Percentiles rank a stretch among this genome's conserved stretches.
These are phyloP conservation scores for Sporodiniella umbellata DNA, from an alignment of 371 early-diverging fungal genomes.

Conservation along the genomic window DNA sequence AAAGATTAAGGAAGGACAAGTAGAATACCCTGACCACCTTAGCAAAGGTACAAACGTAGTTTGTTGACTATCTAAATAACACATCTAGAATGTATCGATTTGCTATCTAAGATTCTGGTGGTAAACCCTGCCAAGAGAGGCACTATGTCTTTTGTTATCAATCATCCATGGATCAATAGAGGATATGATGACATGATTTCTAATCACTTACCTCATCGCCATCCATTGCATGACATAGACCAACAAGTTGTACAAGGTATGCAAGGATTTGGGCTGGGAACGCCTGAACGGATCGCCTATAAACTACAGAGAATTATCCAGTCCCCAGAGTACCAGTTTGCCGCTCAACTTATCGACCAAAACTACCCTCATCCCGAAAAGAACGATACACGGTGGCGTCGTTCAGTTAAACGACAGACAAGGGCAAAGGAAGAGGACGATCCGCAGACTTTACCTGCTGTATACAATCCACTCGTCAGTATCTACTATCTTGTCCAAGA, in stretches of 20 bases:
- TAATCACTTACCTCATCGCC: slow-evolving; percentile 37
- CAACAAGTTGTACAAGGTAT: slow-evolving; percentile 34
- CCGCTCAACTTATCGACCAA: slow-evolving; percentile 24
- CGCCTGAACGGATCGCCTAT: slow-evolving; percentile 24
- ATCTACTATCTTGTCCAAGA: slow-evolving; percentile 88
- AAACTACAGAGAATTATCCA: slow-evolving; percentile 29
- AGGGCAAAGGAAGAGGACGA: slow-evolving; percentile 27
- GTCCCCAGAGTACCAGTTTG: slow-evolving; percentile 31
- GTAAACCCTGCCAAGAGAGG: slow-evolving; percentile 58
- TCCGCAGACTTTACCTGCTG: slow-evolving; percentile 36
- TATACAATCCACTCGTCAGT: slow-evolving; percentile 71
- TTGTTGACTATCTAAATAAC: too few species aligned
- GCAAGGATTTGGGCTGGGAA: slow-evolving; percentile 45
- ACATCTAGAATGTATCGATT: slow-evolving; percentile 65
- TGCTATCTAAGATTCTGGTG: slow-evolving; percentile 67
- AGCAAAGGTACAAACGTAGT: slow-evolving; percentile 44
- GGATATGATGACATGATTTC: slow-evolving; percentile 49
- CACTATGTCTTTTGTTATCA: slow-evolving; percentile 54
- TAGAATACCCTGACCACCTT: slow-evolving; percentile 46
- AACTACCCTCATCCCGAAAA: slow-evolving; percentile 6
- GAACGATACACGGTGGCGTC: slow-evolving; percentile 5
- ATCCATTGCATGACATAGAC: slow-evolving; percentile 27
- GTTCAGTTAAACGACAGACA: neutral
- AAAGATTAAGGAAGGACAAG: slow-evolving; percentile 59
- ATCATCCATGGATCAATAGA: slow-evolving; percentile 73